phyloP scores from a whole-genome alignment of 495 filamentous ascomycete genomes.

The Annulohypoxylon bovei region DNA sequence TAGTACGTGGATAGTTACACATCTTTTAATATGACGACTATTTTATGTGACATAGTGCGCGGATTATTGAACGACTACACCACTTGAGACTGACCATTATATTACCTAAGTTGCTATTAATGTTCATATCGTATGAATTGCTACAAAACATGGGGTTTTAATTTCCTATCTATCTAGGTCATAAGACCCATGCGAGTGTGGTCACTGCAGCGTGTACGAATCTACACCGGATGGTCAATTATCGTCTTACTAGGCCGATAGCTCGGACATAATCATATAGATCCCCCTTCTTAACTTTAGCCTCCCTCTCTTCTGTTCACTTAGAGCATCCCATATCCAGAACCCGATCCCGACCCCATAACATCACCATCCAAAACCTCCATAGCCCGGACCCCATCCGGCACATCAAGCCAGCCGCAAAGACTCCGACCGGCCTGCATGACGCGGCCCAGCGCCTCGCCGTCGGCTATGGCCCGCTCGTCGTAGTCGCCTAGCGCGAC shows the following conservation, averaged over 20 bases:
- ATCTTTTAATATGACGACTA: not conserved
- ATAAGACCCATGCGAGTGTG: not conserved
- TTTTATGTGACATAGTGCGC: too few relatives aligned
- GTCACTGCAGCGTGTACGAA: not conserved
- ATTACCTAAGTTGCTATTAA: too few relatives aligned
- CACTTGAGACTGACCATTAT: too few relatives aligned
- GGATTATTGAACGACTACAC: too few relatives aligned
- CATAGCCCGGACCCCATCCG: conserved; percentile 21
- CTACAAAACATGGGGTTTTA: not conserved
- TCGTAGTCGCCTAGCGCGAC: conserved; percentile 33
- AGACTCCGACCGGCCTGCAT: conserved; percentile 23
- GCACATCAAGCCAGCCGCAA: conserved; percentile 27
- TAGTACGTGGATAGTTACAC: not conserved
- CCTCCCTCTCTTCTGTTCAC: not conserved
- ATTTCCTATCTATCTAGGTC: not conserved
- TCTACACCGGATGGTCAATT: not conserved
- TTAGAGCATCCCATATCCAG: not conserved
- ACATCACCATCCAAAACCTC: conserved; percentile 1
- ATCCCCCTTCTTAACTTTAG: not conserved
- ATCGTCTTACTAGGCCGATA: not conserved
- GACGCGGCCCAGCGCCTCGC: conserved; percentile 8
- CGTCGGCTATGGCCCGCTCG: conserved; percentile 24
- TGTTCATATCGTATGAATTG: too few relatives aligned
- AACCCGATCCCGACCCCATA: not conserved
- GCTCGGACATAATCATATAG: not conserved